phyloP scores from a whole-genome alignment of 805 yeast genomes.

The Pichia heedii region DNA sequence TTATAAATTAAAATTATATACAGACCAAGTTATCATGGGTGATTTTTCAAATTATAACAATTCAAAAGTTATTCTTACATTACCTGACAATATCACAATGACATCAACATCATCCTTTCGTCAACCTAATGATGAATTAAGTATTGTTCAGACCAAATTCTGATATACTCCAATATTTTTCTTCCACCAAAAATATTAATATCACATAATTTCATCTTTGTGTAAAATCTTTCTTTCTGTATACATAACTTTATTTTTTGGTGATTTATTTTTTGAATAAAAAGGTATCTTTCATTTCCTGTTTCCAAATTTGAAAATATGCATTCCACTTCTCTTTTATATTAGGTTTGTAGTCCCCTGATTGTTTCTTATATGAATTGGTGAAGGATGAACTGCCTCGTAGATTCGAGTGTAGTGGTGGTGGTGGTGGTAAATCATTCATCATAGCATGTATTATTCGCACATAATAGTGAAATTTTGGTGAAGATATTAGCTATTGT shows the following conservation, averaged over 20 bases:
- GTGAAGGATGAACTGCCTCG: too few species aligned
- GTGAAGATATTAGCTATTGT: constrained; percentile 41
- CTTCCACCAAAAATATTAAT: too few species aligned
- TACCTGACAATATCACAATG: constrained; percentile 70
- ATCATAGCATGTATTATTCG: constrained; percentile 51
- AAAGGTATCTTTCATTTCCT: constrained; percentile 49
- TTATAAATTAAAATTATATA: constrained; percentile 56
- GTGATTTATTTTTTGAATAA: constrained; percentile 31
- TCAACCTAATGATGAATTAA: constrained; percentile 34
- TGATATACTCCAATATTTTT: too few species aligned
- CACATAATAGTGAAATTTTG: constrained; percentile 55
- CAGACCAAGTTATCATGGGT: constrained; percentile 58
- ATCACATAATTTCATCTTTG: too few species aligned
- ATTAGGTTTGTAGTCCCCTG: constrained; percentile 38
- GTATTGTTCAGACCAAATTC: constrained; percentile 19
- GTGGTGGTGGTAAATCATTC: constrained; percentile 47
- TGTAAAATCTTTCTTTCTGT: background rate
- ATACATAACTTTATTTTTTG: background rate
- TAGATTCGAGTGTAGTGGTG: too few species aligned
- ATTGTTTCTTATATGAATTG: too few species aligned
- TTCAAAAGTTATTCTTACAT: constrained; percentile 61
- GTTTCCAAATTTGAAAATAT: constrained; percentile 45
- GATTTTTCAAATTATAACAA: constrained; percentile 71
- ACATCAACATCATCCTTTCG: constrained; percentile 51
- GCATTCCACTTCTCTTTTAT: constrained; percentile 50